Percentiles rank a stretch among this genome's conserved stretches.
phyloP scores from a whole-genome alignment of 441 rosid species.

The Adansonia grandidieri region DNA sequence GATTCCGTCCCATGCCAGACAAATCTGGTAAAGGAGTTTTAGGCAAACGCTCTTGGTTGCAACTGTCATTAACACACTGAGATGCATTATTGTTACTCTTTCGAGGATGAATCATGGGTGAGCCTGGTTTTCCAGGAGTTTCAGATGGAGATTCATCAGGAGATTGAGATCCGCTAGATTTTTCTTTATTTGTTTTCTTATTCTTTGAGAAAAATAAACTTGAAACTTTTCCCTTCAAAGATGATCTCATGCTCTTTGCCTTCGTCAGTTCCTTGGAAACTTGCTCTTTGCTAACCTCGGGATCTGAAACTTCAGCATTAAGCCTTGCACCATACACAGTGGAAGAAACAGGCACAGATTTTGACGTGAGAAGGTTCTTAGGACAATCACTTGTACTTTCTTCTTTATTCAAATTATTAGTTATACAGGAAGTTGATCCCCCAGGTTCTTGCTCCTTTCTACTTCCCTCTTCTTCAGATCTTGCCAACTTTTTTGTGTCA shows the following conservation, averaged over 20 bases:
- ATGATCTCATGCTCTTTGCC: constrained; percentile 58
- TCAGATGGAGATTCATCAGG: constrained; percentile 44
- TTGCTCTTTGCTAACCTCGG: constrained; percentile 44
- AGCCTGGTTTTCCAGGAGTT: constrained; percentile 39
- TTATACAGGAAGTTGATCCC: constrained; percentile 59
- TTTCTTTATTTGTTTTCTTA: constrained; percentile 68
- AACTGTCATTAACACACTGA: constrained; percentile 38
- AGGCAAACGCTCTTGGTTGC: constrained; percentile 46
- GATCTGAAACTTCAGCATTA: constrained; percentile 46
- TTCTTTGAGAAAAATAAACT: constrained; percentile 75
- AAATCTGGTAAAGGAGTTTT: constrained; percentile 34
- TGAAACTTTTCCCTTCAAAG: constrained; percentile 80
- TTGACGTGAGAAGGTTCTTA: constrained; percentile 66
- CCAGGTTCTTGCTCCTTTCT: constrained; percentile 48
- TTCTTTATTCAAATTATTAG: constrained; percentile 44
- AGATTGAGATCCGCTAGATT: constrained; percentile 43
- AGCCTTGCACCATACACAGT: constrained; percentile 44
- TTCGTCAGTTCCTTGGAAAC: constrained; percentile 53
- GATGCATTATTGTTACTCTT: constrained; percentile 36
- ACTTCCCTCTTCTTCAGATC: constrained; percentile 39
- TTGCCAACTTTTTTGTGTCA: constrained; percentile 54
- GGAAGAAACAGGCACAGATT: constrained; percentile 68
- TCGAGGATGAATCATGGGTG: constrained; percentile 34
- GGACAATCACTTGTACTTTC: constrained; percentile 50
- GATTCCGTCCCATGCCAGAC: constrained; percentile 34